These are phyloP conservation scores for Pilasporangium apinafurcum DNA, from an alignment of 352 stramenopile species.

Conservation along the genomic window DNA sequence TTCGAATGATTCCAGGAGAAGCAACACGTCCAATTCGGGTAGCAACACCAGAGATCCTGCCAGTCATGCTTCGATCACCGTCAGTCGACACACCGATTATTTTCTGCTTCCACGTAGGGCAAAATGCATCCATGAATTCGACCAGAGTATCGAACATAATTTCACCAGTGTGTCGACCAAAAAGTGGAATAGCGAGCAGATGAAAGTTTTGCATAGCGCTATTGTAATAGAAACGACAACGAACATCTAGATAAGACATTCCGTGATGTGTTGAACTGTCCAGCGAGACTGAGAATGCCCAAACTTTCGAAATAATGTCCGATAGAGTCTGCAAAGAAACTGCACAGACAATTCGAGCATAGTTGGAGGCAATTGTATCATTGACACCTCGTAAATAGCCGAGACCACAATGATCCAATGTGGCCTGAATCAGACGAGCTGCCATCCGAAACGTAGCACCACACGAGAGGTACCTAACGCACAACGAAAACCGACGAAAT, in stretches of 20 bases:
- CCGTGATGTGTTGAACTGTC: constrained; percentile 1
- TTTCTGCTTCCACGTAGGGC: constrained; percentile 4
- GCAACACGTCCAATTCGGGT: constrained; percentile 2
- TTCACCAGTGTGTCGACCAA: constrained; percentile 1
- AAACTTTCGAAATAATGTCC: constrained; percentile 1
- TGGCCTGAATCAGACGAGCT: no score
- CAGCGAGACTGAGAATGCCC: constrained; percentile 9
- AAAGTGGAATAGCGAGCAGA: constrained; percentile 5
- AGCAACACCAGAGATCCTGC: not conserved
- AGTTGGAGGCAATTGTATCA: no score
- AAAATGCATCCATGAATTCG: constrained; percentile 4
- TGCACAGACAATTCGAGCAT: no score
- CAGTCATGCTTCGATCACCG: not conserved
- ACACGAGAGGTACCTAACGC: no score
- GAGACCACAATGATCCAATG: no score
- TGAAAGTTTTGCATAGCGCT: constrained; percentile 5
- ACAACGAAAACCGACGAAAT: no score
- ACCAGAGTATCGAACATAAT: constrained; percentile 4
- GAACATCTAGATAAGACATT: constrained; percentile 3
- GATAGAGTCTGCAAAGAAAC: constrained; percentile 8
- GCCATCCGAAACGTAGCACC: no score
- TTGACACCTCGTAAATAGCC: no score
- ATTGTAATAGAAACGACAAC: constrained; percentile 2
- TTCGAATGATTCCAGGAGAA: constrained; percentile 4
- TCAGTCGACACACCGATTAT: constrained; percentile 6